Percentiles rank a stretch among this genome's conserved stretches.
These are phyloP conservation scores for Apocynum venetum DNA, from an alignment of 257 asterid species.

Conservation along the genomic window DNA sequence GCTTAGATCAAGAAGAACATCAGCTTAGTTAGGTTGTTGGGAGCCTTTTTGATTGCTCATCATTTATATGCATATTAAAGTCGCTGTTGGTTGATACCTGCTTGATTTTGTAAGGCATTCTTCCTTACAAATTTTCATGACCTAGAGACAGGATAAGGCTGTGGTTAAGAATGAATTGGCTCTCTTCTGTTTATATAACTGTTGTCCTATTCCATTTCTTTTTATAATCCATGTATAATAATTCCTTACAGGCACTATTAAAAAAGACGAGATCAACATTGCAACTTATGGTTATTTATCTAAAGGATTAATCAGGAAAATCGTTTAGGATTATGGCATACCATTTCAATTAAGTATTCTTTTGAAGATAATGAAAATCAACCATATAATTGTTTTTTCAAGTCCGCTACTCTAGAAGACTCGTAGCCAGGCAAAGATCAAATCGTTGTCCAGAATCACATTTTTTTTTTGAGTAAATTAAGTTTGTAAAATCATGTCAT, in stretches of 20 bases:
- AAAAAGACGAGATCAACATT: background rate
- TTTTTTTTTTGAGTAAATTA: background rate
- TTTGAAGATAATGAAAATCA: background rate
- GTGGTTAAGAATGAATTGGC: background rate
- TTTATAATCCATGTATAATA: background rate
- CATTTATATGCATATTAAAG: background rate
- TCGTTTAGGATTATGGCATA: background rate
- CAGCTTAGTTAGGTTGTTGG: background rate
- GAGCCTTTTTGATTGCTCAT: background rate
- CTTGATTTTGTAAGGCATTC: background rate
- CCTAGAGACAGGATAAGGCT: background rate
- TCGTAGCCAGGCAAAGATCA: background rate
- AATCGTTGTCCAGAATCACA: background rate
- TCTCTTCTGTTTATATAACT: background rate
- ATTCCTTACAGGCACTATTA: background rate
- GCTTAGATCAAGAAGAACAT: background rate
- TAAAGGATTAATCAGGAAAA: background rate
- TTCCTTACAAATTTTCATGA: background rate
- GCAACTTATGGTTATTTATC: background rate
- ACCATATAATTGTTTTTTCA: background rate
- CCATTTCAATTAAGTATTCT: background rate
- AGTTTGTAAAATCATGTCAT: background rate
- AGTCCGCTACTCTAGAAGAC: background rate
- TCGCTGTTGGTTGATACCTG: background rate
- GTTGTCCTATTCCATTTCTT: background rate